phyloP scores from a whole-genome alignment of 768 basidiomycete species.

The Auricularia auricula-judae region DNA sequence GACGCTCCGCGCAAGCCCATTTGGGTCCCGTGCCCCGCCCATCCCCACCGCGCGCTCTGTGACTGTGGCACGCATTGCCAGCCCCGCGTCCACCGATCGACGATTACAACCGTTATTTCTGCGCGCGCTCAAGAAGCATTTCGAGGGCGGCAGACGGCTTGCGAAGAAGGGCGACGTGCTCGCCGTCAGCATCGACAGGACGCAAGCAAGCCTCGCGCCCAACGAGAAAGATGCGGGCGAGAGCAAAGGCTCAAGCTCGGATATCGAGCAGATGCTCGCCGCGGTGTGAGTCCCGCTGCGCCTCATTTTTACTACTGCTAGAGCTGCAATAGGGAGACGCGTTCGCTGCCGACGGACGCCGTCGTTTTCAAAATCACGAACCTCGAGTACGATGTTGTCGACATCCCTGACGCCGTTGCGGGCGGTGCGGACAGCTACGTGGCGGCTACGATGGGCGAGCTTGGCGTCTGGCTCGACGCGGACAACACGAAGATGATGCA shows the following conservation, averaged over 20 bases:
- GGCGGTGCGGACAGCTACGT: slow-evolving; percentile 34
- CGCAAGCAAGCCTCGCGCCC: slow-evolving; percentile 10
- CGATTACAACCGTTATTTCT: slow-evolving; percentile 53
- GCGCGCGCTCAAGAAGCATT: slow-evolving; percentile 50
- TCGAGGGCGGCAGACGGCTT: slow-evolving; percentile 41
- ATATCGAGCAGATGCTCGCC: slow-evolving; percentile 11
- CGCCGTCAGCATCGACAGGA: slow-evolving; percentile 51
- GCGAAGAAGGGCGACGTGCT: slow-evolving; percentile 70
- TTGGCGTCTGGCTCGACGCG: slow-evolving; percentile 81
- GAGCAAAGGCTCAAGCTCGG: slow-evolving; percentile 12
- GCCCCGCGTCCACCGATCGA: slow-evolving; percentile 56
- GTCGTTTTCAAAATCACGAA: slow-evolving; percentile 75
- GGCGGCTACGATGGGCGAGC: slow-evolving; percentile 48
- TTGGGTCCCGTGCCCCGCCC: slow-evolving; percentile 44
- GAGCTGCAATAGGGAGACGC: neutral
- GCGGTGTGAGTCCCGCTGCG: neutral
- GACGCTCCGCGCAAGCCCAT: slow-evolving; percentile 42
- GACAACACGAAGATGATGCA: slow-evolving; percentile 65
- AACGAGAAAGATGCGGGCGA: slow-evolving; percentile 1
- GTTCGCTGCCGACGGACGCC: slow-evolving; percentile 27
- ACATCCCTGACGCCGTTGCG: slow-evolving; percentile 18
- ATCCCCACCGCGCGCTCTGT: slow-evolving; percentile 60
- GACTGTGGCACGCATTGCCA: slow-evolving; percentile 72
- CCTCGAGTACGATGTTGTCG: slow-evolving; percentile 52
- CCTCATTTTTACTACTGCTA: neutral